Evolutionary conservation across 2,329 filamentous ascomycete genomes (phyloP).

Genomic region (Phyllosticta citriasiana): DNA sequence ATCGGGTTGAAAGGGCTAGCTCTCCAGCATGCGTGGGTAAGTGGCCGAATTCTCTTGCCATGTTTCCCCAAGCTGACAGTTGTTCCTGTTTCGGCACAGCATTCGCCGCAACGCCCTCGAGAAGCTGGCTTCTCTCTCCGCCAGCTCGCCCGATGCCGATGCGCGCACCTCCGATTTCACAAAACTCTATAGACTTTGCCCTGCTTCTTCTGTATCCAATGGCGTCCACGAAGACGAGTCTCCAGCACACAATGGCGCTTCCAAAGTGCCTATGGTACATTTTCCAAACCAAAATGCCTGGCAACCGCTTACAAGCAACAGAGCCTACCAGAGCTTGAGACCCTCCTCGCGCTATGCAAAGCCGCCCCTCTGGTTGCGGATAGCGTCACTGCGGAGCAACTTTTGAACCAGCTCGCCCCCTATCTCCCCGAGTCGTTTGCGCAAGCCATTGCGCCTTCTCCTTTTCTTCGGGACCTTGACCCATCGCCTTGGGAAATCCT

Average conservation of each 20-base stretch:
- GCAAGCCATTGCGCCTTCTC: conserved; percentile 69
- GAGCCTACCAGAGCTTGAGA: conserved; percentile 85
- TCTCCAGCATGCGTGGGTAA: conserved; percentile 7
- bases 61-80: neutral
- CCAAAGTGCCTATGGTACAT: conserved; percentile 29
- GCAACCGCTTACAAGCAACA: conserved; percentile 27
- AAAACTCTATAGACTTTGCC: conserved; percentile 32
- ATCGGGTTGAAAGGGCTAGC: neutral
- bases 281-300: neutral
- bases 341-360: conserved; percentile 82
- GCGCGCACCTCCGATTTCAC: conserved; percentile 28
- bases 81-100: conserved; percentile 1
- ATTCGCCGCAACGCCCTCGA: conserved; percentile 39
- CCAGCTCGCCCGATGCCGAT: conserved; percentile 22
- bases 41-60: conserved; percentile 1
- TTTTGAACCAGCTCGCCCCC: conserved; percentile 67
- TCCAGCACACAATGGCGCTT: conserved; percentile 10
- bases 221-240: conserved; percentile 4
- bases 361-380: conserved; percentile 68
- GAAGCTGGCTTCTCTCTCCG: conserved; percentile 40
- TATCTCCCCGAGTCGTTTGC: conserved; percentile 79
- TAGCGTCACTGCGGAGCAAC: conserved; percentile 61
- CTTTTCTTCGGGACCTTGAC: conserved; percentile 71
- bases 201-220: conserved; percentile 10
- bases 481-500: conserved; percentile 84